Evolutionary conservation across 352 stramenopile genomes (phyloP).

Genomic region (Phytophthora lateralis): DNA sequence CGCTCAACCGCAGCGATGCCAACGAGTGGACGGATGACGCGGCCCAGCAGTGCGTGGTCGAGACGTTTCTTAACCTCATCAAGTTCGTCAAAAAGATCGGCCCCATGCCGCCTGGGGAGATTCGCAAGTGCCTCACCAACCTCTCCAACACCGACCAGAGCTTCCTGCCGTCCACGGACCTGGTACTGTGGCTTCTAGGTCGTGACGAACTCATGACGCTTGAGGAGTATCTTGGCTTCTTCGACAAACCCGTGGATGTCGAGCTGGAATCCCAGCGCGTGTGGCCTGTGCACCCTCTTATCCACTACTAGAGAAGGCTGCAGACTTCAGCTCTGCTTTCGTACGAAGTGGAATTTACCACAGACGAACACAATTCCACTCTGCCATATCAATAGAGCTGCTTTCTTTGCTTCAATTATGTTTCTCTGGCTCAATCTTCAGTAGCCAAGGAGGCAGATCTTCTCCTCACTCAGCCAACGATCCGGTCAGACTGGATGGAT

Average conservation of each 20-base stretch:
- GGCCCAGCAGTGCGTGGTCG: constrained; percentile 44
- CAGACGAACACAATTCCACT: no score
- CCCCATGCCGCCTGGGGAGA: constrained; percentile 51
- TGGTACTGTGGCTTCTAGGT: constrained; percentile 56
- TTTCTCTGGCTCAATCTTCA: background rate
- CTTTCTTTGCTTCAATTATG: background rate
- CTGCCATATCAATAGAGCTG: background rate
- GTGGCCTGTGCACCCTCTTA: constrained; percentile 74
- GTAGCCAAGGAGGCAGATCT: no score
- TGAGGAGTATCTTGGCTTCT: constrained; percentile 58
- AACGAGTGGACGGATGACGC: constrained; percentile 53
- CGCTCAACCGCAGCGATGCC: constrained; percentile 36
- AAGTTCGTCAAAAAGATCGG: constrained; percentile 71
- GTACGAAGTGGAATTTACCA: background rate
- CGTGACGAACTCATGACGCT: constrained; percentile 71
- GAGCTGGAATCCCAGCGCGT: constrained; percentile 77
- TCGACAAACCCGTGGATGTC: constrained; percentile 44
- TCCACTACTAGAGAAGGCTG: constrained; percentile 49
- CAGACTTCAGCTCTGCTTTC: background rate
- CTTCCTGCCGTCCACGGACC: constrained; percentile 59
- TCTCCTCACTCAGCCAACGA: constrained; percentile 51
- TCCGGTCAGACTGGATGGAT: constrained; percentile 45
- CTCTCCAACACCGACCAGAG: constrained; percentile 69
- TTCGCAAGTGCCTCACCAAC: constrained; percentile 62
- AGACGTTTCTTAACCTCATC: constrained; percentile 61